phyloP scores from a whole-genome alignment of 345 rosid species.

The Corchorus olitorius region DNA sequence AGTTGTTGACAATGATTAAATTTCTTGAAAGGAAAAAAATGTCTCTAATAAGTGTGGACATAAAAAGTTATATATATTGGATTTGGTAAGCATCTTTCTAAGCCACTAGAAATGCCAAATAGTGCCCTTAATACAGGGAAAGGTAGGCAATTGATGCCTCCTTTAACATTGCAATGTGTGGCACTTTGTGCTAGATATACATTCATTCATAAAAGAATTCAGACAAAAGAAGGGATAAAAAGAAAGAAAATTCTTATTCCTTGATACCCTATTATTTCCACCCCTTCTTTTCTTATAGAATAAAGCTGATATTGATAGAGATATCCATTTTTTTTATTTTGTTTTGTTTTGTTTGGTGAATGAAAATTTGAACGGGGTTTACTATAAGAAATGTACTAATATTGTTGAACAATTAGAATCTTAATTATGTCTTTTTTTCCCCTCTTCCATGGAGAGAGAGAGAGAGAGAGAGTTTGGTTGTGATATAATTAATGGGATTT shows the following conservation, averaged over 20 bases:
- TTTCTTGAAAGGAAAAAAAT: not conserved
- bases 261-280: conserved; percentile 15
- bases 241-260: conserved; percentile 14
- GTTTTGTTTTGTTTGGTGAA: not conserved
- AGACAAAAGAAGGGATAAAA: not conserved
- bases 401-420: not conserved
- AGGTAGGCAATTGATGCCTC: not conserved
- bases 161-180: not conserved
- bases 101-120: not conserved
- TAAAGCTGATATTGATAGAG: conserved; percentile 9
- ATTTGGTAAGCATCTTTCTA: conserved; percentile 1
- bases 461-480: not conserved
- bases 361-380: not conserved
- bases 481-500: not conserved
- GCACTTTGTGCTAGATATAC: not conserved
- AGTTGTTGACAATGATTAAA: too few relatives aligned
- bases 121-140: not conserved
- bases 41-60: not conserved
- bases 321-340: too few relatives aligned
- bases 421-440: too few relatives aligned
- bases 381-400: not conserved
- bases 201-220: not conserved
- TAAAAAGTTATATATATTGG: not conserved
- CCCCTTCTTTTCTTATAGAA: conserved; percentile 12
- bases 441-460: not conserved